phyloP scores from a whole-genome alignment of 176 grass and related monocot genomes.

The Carex pumila region DNA sequence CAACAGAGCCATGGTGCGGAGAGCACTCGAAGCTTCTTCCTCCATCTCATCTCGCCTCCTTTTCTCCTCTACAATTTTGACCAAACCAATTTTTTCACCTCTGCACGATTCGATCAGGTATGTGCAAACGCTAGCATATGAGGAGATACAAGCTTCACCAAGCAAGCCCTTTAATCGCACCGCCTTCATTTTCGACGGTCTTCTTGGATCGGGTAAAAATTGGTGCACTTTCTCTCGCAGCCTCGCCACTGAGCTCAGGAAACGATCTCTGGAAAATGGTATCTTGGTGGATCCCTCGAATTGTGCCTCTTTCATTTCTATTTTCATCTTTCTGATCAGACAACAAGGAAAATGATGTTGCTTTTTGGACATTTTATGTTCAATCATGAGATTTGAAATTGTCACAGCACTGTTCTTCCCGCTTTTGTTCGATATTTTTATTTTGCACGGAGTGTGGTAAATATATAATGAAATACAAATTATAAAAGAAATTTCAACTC shows the following conservation, averaged over 20 bases:
- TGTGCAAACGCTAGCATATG: slow-evolving; percentile 69
- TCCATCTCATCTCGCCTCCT: slow-evolving; percentile 42
- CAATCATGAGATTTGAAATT: no score
- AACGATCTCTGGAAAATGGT: slow-evolving; percentile 56
- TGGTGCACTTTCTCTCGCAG: slow-evolving; percentile 72
- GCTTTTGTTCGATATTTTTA: no score
- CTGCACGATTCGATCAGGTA: slow-evolving; percentile 21
- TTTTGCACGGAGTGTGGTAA: no score
- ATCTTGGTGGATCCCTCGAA: neutral
- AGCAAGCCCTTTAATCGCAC: slow-evolving; percentile 50
- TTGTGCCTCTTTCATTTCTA: neutral
- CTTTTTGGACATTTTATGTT: neutral
- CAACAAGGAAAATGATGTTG: neutral
- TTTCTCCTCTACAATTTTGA: slow-evolving; percentile 28
- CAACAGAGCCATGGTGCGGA: slow-evolving; percentile 43
- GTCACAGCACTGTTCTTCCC: no score
- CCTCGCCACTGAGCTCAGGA: slow-evolving; percentile 62
- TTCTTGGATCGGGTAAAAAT: slow-evolving; percentile 86
- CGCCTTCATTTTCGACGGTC: slow-evolving; percentile 77
- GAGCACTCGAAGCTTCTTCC: slow-evolving; percentile 35
- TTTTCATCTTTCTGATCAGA: neutral
- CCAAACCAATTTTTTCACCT: neutral
- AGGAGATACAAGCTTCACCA: slow-evolving; percentile 66
- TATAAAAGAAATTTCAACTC: neutral
- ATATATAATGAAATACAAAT: no score